These are phyloP conservation scores for Teunomyces lycoperdinae DNA, from an alignment of 805 yeast species.

Conservation along the genomic window DNA sequence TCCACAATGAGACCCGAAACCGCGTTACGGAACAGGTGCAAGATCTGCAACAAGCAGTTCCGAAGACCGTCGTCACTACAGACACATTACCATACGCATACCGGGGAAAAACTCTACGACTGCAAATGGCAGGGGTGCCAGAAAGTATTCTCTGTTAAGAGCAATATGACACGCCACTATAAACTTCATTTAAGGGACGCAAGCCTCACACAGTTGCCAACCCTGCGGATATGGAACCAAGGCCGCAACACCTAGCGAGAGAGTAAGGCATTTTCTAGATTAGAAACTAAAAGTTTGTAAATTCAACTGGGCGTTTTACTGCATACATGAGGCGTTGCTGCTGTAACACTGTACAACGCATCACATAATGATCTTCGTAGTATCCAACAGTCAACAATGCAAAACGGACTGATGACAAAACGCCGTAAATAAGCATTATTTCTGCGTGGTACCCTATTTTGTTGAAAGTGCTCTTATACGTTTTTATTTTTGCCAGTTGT, in stretches of 20 bases:
- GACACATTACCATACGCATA: slow-evolving; percentile 75
- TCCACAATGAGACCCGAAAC: slow-evolving; percentile 42
- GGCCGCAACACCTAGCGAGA: background rate
- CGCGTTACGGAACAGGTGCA: slow-evolving; percentile 46
- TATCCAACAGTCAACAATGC: background rate
- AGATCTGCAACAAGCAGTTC: slow-evolving; percentile 70
- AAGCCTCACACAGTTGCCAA: background rate
- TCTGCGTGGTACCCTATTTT: too few species aligned
- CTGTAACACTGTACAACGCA: background rate
- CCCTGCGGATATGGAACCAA: background rate
- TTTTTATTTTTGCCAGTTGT: too few species aligned
- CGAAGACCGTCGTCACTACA: slow-evolving; percentile 79
- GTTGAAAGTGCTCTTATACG: too few species aligned
- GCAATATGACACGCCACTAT: slow-evolving; percentile 79
- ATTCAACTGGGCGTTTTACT: too few species aligned
- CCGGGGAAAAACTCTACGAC: slow-evolving; percentile 35
- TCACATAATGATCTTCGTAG: background rate
- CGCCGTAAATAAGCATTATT: background rate
- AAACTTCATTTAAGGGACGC: slow-evolving; percentile 52
- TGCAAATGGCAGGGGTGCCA: slow-evolving; percentile 61
- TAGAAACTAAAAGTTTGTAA: too few species aligned
- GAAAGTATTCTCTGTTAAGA: slow-evolving; percentile 68
- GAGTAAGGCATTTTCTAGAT: background rate
- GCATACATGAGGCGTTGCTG: too few species aligned
- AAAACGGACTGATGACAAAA: background rate